Conservation (phyloP, 331 rosid species). For the Acacia pycnantha region DNA sequence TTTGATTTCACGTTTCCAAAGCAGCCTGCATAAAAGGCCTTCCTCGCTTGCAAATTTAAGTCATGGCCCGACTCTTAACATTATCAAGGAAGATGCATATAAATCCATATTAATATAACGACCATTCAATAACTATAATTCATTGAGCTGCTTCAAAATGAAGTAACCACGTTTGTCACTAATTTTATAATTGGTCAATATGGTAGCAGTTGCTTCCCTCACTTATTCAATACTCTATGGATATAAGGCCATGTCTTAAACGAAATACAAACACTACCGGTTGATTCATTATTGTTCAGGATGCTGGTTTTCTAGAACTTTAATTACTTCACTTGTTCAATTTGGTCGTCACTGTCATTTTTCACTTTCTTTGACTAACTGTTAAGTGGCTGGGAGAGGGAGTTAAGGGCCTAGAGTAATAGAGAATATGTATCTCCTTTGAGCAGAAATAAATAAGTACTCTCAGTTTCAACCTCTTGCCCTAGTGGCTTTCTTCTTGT, state of each 20-base stretch:
- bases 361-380: conserved; percentile 5
- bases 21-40: background rate
- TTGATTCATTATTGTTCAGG: background rate
- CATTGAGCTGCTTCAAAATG: conserved; percentile 2
- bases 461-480: background rate
- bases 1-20: background rate
- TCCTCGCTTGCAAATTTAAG: background rate
- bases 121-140: conserved; percentile 14
- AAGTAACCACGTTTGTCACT: background rate
- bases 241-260: conserved; percentile 7
- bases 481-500: background rate
- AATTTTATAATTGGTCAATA: background rate
- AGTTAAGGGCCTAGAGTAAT: background rate
- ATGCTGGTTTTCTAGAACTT: background rate
- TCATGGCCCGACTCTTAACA: background rate
- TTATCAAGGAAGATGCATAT: background rate
- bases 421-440: background rate
- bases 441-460: background rate
- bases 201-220: background rate
- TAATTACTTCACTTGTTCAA: background rate
- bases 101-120: conserved; percentile 17
- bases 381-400: background rate
- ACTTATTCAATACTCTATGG: conserved; percentile 4
- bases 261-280: background rate
- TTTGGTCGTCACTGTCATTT: conserved; percentile 9